Base-by-base conservation (phyloP, 352 stramenopile species). In the Globisporangium polare region DNA sequence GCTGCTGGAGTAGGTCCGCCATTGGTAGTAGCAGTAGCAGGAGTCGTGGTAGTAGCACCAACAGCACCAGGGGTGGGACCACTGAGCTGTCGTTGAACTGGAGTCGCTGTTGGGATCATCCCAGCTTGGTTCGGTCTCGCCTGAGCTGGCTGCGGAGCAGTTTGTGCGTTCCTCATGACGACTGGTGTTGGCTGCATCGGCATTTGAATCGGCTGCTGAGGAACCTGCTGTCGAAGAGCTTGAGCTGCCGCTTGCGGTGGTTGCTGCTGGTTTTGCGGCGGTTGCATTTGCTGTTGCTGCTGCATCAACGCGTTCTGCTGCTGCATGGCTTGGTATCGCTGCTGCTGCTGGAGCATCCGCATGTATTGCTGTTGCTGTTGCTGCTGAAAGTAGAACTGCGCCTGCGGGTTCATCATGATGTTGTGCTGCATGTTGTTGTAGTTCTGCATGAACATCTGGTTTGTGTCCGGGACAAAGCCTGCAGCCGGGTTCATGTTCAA, bases 361-460 rank as follows among this genome's bases (percentile, higher is more conserved):
- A 91, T 75, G 68, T 92, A 92, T 29, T 92, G 80, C 64, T 94
- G 86, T 58, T 92, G 83, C 53, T 93, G 83, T 57, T 89, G 78
- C 55, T 91, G 81, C 67, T 89, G 79, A 51, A 82, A 81, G 58
- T 83, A 85, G 53, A 86, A 90, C 45, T 84, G 78, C 60, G 69
- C 67, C 52, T 90, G 83, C 3, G 69, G 69, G 50, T 86, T 91
- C 74, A 93, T 86, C 73, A 85, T 83, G 81, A 93, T 89, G 65
- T 77, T 83, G 58, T 78, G 72, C 29, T 82, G 72, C 67, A 90
- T 79, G 75, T 89, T 86, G 52, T 79, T 78, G 69, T 88, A 81
- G 45, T 54, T 58, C 49, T 78, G 67, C 81, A 92, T 86, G 65
- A 89, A 84, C 74, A 90, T 83, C 41, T 78, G 69, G 61, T 77